Conservation (phyloP, 371 early-diverging fungal species). For the Lichtheimia hyalospora region DNA sequence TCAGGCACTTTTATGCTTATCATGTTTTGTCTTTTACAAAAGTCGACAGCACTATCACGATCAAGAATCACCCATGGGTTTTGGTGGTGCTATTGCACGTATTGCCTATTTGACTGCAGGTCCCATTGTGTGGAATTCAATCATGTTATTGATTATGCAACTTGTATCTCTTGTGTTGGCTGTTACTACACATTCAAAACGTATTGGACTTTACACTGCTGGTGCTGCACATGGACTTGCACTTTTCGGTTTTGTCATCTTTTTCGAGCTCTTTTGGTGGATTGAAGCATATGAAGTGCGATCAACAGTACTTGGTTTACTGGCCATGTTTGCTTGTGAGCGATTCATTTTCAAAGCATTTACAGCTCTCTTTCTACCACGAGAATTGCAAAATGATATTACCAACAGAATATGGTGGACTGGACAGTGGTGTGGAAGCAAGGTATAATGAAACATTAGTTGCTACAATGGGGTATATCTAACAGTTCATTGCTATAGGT, state of each 20-base stretch:
- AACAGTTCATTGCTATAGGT: background rate
- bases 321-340: conserved; percentile 66
- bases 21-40: conserved; percentile 65
- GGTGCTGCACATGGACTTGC: conserved; percentile 64
- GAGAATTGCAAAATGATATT: conserved; percentile 78
- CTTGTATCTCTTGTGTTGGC: conserved; percentile 67
- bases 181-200: conserved; percentile 44
- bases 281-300: conserved; percentile 63
- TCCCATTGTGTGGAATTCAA: conserved; percentile 74
- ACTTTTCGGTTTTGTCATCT: conserved; percentile 56
- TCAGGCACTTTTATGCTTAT: conserved; percentile 59
- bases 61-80: conserved; percentile 20
- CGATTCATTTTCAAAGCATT: conserved; percentile 71
- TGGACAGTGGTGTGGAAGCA: conserved; percentile 69
- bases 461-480: background rate
- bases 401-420: conserved; percentile 92
- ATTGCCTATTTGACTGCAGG: conserved; percentile 60
- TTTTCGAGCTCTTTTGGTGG: conserved; percentile 69
- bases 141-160: conserved; percentile 64
- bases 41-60: conserved; percentile 34
- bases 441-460: conserved; percentile 23
- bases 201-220: conserved; percentile 69
- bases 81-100: conserved; percentile 43
- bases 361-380: conserved; percentile 70
- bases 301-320: conserved; percentile 66